These are phyloP conservation scores for Pseudozyma hubeiensis DNA, from an alignment of 1,284 basidiomycete species.

Conservation along the genomic window DNA sequence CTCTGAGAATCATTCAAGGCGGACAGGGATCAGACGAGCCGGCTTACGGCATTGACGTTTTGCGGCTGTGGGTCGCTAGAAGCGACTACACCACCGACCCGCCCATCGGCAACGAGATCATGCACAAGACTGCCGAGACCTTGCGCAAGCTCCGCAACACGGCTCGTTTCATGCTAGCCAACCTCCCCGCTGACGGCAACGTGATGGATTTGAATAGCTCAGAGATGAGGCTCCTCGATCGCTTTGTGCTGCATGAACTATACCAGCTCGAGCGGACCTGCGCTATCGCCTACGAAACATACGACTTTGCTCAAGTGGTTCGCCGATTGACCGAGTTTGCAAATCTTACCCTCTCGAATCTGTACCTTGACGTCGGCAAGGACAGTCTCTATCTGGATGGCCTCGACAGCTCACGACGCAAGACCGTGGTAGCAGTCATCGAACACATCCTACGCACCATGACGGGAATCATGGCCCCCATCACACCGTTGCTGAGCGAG, in stretches of 20 bases:
- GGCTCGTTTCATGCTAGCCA: slow-evolving; percentile 88
- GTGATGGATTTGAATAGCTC: slow-evolving; percentile 21
- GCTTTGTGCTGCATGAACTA: slow-evolving; percentile 87
- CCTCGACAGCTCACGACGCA: slow-evolving; percentile 73
- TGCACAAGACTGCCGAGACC: slow-evolving; percentile 81
- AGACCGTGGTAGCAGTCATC: slow-evolving; percentile 78
- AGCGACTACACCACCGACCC: slow-evolving; percentile 91
- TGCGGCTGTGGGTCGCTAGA: slow-evolving; percentile 91
- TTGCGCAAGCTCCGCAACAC: slow-evolving; percentile 89
- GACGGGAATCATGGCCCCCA: slow-evolving; percentile 82
- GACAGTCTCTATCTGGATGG: slow-evolving; percentile 87
- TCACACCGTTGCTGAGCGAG: slow-evolving; percentile 90
- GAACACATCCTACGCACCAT: slow-evolving; percentile 79
- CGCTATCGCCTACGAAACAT: slow-evolving; percentile 78
- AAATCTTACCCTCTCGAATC: slow-evolving; percentile 72
- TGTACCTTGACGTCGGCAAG: slow-evolving; percentile 91
- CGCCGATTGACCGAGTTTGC: slow-evolving; percentile 70
- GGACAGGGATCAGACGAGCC: slow-evolving; percentile 75
- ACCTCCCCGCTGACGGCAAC: slow-evolving; percentile 67
- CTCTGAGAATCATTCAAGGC: slow-evolving; percentile 82
- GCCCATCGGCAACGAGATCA: slow-evolving; percentile 82
- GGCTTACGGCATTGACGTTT: slow-evolving; percentile 84
- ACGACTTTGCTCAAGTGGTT: slow-evolving; percentile 81
- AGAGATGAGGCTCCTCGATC: slow-evolving; percentile 59
- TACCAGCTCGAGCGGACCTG: slow-evolving; percentile 78